Base-by-base conservation (phyloP, 208 protist species). In the Acanthamoeba comandoni region DNA sequence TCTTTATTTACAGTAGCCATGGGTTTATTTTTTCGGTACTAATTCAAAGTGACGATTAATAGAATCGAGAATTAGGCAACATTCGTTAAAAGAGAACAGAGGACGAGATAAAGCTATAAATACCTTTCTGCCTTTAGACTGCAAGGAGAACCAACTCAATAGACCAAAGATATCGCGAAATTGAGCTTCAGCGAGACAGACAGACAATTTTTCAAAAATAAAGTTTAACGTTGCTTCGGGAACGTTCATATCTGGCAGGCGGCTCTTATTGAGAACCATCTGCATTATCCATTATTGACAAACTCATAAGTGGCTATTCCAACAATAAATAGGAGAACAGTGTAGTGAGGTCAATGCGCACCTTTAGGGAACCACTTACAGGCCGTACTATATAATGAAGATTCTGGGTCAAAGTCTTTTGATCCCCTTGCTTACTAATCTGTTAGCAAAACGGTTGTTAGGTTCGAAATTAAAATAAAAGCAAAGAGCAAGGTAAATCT, bases 371-470 rank as follows among this genome's bases (percentile, higher is more conserved):
- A 49, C 84, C 84, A 53, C 75, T 87, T 35, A 93, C 84, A n/a
- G 91, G 91, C 29, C 85, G 84, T 35, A 93, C 71, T 43, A 93
- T 62, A 85, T 93, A 93, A 73, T 82, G 82, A 19, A 85, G 91
- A 17, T 48, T 11, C 71, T 53, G 43, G 26, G 71, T 12, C 11
- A 9, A n/a, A 24, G 13, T 82, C 71, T 82, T 82, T 9, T 43
- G 17, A 26, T 82, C 71, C 35, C 29, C 71, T 7, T 58, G 60
- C 2, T 43, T 62, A 9, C 53, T 39, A 26, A 82, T 82, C 69
- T 79, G 69, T 29, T 48, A 11, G 43, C 17, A 69, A 1, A 5
- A 1, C 4, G 17, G 53, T 17, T 19, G 31, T 13, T 52, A 5
- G 15, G n/a, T 48, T n/a, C n/a, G n/a, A 4, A 24, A 29, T 70